Percentiles rank a stretch among this genome's conserved stretches.
phyloP scores from a whole-genome alignment of 2,329 filamentous ascomycete genomes.

The Gnomoniopsis sp. region DNA sequence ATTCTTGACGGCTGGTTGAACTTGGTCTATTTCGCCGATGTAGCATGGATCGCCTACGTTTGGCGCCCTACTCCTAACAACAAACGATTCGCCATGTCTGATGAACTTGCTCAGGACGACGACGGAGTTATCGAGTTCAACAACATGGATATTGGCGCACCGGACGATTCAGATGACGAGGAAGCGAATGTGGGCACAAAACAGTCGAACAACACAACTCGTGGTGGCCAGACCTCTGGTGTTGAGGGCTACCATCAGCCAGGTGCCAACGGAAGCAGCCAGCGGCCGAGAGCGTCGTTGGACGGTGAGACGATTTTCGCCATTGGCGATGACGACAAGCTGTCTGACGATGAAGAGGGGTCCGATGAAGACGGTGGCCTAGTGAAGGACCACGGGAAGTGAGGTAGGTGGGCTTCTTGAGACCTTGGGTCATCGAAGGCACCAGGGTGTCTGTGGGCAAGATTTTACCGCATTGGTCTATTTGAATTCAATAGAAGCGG shows the following conservation, averaged over 20 bases:
- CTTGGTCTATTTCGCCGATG: slow-evolving; percentile 90
- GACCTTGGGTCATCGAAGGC: background rate
- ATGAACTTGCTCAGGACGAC: slow-evolving; percentile 90
- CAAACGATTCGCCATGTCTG: slow-evolving; percentile 95
- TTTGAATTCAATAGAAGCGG: background rate
- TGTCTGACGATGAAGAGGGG: slow-evolving; percentile 66
- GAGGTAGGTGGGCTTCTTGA: background rate
- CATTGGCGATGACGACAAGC: slow-evolving; percentile 84
- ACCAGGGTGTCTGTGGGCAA: background rate
- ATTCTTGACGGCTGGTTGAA: slow-evolving; percentile 97
- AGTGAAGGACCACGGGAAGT: slow-evolving; percentile 44
- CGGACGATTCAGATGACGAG: slow-evolving; percentile 60
- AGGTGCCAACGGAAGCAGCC: slow-evolving; percentile 17
- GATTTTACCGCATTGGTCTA: background rate
- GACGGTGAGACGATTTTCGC: slow-evolving; percentile 97
- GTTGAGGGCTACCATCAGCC: slow-evolving; percentile 11
- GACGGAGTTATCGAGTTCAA: slow-evolving; percentile 93
- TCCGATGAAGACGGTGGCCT: slow-evolving; percentile 56
- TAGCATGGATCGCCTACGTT: slow-evolving; percentile 88
- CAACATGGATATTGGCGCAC: slow-evolving; percentile 84
- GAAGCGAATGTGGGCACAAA: slow-evolving; percentile 47
- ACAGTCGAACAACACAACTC: slow-evolving; percentile 20
- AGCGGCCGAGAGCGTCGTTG: slow-evolving; percentile 46
- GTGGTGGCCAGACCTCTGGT: slow-evolving; percentile 15
- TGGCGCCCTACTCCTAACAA: slow-evolving; percentile 98